These are phyloP conservation scores for Neonectria coccinea DNA, from an alignment of 2,329 filamentous ascomycete species.

Conservation along the genomic window DNA sequence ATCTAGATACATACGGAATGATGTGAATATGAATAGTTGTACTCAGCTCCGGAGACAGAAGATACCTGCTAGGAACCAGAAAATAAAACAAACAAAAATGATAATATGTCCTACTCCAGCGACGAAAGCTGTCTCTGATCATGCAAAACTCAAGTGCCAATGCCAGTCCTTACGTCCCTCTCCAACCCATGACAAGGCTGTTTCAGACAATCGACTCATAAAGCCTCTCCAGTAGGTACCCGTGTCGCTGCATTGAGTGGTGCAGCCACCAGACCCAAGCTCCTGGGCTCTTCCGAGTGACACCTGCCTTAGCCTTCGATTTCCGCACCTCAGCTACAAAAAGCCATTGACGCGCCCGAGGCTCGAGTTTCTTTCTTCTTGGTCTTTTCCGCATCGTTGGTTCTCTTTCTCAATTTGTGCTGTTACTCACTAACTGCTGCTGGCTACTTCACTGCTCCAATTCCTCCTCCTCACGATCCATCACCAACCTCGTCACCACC, in stretches of 20 bases:
- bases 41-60: neutral
- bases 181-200: conserved; percentile 2
- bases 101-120: neutral
- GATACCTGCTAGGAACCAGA: neutral
- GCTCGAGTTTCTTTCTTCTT: neutral
- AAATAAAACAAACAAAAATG: neutral
- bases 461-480: conserved; percentile 1
- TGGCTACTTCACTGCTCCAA: neutral
- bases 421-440: neutral
- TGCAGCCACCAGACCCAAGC: conserved; percentile 8
- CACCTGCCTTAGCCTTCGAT: conserved; percentile 15
- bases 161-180: no score
- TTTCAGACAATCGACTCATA: conserved; percentile 19
- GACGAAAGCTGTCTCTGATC: neutral
- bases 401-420: neutral
- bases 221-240: conserved; percentile 6
- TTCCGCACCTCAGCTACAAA: conserved; percentile 22
- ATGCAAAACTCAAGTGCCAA: neutral
- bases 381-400: neutral
- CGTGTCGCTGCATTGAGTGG: conserved; percentile 12
- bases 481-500: neutral
- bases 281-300: conserved; percentile 16
- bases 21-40: neutral
- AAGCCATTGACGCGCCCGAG: conserved; percentile 23
- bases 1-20: neutral